Base-by-base conservation (phyloP, 106 monocot genomes). In the Ottelia alismoides region DNA sequence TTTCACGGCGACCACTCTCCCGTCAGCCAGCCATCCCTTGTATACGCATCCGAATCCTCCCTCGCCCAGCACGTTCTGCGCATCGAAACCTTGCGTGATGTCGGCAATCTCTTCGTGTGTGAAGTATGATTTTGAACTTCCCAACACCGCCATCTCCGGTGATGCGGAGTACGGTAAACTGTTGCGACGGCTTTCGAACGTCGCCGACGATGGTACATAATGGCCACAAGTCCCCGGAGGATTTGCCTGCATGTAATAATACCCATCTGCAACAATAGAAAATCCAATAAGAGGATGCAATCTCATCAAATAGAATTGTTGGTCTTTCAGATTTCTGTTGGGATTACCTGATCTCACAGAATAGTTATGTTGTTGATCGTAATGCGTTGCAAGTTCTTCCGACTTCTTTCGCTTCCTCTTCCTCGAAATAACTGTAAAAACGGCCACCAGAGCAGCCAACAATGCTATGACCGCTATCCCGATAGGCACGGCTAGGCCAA, bases 31-130 rank as follows among this genome's bases (percentile, higher is more conserved):
- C 64, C 45, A 50, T 11, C 91, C 91, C 55, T 91, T 81, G 30
- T 78, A 91, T 1, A 91, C 91, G 49, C 81, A 91, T 52, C 91
- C 91, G 58, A 91, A 91, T 9, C 91, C 91, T 22, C 91, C 91
- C 65, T 91, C 81, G 29, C 91, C 91, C 11, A 91, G 56, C 10
- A 91, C 43, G 61, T 85, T 85, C 30, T 73, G 75, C 2, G 20
- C 40, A 29, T 78, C 64, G 58, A 91, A 91, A 22, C 91, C 78
- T 31, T 65, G 56, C 23, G 91, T 91, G 49, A 81, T 70, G 0
- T 75, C 72, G 44, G 49, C 56, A 26, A 91, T 29, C 53, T 91
- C 91, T 55, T 85, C 91, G 47, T 76, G 82, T n/a, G 58, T 35
- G 66, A 91, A 91, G 18, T 62, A 74, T 27, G 73, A 64, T 57